These are phyloP conservation scores for Heliamphora exappendiculata DNA, from an alignment of 148 eudicot genomes.

Conservation along the genomic window DNA sequence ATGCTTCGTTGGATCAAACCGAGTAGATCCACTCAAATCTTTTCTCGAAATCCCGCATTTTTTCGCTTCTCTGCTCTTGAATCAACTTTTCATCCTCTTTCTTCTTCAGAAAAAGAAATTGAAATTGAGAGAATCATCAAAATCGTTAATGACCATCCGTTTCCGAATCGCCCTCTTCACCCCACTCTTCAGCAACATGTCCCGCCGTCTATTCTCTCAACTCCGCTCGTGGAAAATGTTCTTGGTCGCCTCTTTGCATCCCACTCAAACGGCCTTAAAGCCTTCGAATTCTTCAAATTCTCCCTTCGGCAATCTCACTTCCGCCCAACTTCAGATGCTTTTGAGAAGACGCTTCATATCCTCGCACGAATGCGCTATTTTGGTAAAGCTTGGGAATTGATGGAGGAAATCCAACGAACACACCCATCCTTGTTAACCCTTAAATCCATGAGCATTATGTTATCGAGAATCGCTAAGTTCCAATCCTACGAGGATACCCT, in stretches of 20 bases:
- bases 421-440: conserved; percentile 56
- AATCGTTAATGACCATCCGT: conserved; percentile 72
- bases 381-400: conserved; percentile 74
- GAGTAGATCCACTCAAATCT: conserved; percentile 5
- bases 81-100: conserved; percentile 21
- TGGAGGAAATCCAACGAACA: conserved; percentile 43
- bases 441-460: conserved; percentile 78
- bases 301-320: conserved; percentile 32
- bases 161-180: conserved; percentile 54
- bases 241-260: conserved; percentile 68
- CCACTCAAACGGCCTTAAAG: conserved; percentile 83
- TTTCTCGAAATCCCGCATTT: conserved; percentile 14
- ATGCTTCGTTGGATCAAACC: conserved; percentile 16
- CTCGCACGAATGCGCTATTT: conserved; percentile 81
- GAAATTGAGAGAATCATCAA: conserved; percentile 45
- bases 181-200: conserved; percentile 44
- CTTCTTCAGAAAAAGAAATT: conserved; percentile 17
- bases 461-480: conserved; percentile 67
- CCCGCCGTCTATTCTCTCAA: conserved; percentile 37
- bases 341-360: conserved; percentile 81
- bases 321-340: conserved; percentile 58
- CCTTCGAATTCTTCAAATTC: conserved; percentile 68
- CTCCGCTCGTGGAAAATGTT: conserved; percentile 53
- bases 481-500: conserved; percentile 69
- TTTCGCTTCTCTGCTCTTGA: conserved; percentile 16